Conservation (phyloP, 306 rosid species). For the Luffa aegyptiaca region DNA sequence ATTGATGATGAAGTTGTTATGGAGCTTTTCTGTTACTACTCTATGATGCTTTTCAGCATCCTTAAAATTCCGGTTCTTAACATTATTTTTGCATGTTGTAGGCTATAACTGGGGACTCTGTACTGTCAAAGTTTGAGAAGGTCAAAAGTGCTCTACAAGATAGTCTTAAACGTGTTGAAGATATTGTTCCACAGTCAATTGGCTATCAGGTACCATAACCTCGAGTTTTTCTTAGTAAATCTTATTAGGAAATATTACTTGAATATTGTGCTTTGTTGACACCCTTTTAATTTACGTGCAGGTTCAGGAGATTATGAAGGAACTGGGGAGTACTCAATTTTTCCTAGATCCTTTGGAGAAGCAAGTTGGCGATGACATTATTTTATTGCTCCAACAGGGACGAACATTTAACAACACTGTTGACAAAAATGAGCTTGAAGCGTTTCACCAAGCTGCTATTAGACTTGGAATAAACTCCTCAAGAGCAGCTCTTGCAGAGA, state of each 20-base stretch:
- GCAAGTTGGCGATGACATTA: constrained; percentile 80
- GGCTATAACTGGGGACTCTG: constrained; percentile 96
- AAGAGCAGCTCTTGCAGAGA: constrained; percentile 82
- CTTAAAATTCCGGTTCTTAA: background rate
- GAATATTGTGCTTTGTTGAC: background rate
- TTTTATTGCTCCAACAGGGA: constrained; percentile 84
- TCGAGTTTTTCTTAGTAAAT: background rate
- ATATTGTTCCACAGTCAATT: constrained; percentile 81
- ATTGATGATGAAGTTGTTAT: background rate
- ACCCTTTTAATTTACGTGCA: constrained; percentile 13
- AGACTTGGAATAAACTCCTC: constrained; percentile 90
- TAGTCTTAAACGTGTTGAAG: constrained; percentile 72
- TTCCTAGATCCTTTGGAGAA: constrained; percentile 80
- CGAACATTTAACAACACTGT: constrained; percentile 51
- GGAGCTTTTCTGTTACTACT: background rate
- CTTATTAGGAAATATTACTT: background rate
- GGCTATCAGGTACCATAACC: constrained; percentile 63
- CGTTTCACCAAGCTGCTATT: constrained; percentile 88
- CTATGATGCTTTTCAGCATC: background rate
- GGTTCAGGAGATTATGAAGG: constrained; percentile 69
- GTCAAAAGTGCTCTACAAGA: constrained; percentile 67
- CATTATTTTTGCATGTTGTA: constrained; percentile 22
- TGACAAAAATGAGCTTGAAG: constrained; percentile 80
- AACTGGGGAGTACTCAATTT: constrained; percentile 43
- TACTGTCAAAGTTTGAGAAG: constrained; percentile 70